Evolutionary conservation across 176 grass and related monocot species (phyloP), one percentile per base, ranked within the genome.

Genomic region (Calamus simplicifolius): DNA sequence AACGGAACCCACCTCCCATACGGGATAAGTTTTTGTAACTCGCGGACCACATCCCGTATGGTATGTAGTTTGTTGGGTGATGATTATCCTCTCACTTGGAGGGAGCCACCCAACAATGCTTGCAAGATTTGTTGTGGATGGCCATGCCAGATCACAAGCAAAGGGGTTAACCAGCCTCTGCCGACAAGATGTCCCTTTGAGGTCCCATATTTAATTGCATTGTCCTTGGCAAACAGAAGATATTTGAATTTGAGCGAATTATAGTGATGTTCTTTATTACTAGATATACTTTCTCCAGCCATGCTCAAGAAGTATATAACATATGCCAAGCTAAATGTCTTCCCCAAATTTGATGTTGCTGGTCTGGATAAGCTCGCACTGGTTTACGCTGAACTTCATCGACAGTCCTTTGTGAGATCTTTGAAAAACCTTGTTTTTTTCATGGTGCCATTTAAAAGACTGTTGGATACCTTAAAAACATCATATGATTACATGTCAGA

Each of bases 301-400:
- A 98, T 83, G 84, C 75, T 98, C 57, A 92, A 80, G 79, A 98
- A 98, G 59, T 98, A 92, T 67, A 82, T 98, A 70, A 92, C 87
- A 26, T 92, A 82, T 64, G 84, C 87, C 18, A 92, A 97, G 70
- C 51, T 97, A 52, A 97, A 97, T 61, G 71, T 92, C 66, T 98
- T 98, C 64, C 93, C 93, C 29, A 92, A 80, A 85, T 77, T 98
- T 53, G 78, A 98, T 73, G 87, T 92, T 65, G 72, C 87, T 7
- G 93, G 89, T 68, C 67, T 87, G 31, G 85, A 92, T 70, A 92
- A 98, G 70, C 78, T 98, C 26, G 77, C 78, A 73, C 77, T 82
- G 80, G 84, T 98, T 29, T 92, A 89, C 25, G 84, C 87, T 21
- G 87, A 92, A 74, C 81, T 98, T 8, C 76, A 79, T 16, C 70